Evolutionary conservation across 73 alveolate species (phyloP).

Genomic region (Halteria grandinella): DNA sequence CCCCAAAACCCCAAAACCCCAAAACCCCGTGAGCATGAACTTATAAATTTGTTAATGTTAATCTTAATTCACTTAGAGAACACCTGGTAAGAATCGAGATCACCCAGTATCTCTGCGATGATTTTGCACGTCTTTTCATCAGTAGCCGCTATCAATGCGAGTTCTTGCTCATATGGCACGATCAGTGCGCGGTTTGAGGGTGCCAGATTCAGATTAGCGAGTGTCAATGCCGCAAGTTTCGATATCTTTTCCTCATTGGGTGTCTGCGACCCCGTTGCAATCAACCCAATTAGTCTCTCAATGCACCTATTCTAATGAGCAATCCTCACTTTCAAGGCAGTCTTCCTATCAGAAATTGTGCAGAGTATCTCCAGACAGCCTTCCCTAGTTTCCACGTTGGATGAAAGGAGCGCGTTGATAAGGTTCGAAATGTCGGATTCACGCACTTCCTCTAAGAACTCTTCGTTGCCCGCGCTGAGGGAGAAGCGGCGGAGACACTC

Average conservation of each 20-base stretch:
- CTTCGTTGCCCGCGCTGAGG: constrained; percentile 90
- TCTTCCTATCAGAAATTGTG: constrained; percentile 85
- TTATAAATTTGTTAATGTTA: neutral
- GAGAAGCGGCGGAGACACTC: constrained; percentile 93
- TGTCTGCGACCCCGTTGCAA: constrained; percentile 77
- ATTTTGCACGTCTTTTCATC: constrained; percentile 80
- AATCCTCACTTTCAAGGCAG: constrained; percentile 81
- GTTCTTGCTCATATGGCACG: constrained; percentile 92
- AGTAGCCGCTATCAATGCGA: constrained; percentile 87
- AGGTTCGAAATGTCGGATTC: constrained; percentile 81
- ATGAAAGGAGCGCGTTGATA: constrained; percentile 75
- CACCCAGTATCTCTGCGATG: constrained; percentile 71
- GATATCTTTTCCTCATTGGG: constrained; percentile 86
- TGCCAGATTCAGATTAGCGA: constrained; percentile 83
- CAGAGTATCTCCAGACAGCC: constrained; percentile 90
- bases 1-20: constrained; percentile 1
- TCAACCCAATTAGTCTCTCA: constrained; percentile 83
- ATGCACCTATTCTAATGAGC: constrained; percentile 86
- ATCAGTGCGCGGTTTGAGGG: constrained; percentile 79
- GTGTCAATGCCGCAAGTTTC: constrained; percentile 90
- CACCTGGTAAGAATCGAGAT: constrained; percentile 66
- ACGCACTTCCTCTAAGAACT: constrained; percentile 78
- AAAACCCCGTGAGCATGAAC: neutral
- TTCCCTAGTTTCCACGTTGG: constrained; percentile 86
- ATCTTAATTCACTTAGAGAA: constrained; percentile 30